Evolutionary conservation across 78 protist genomes (phyloP).

Genomic region (Dictyostelium brefeldianum): DNA sequence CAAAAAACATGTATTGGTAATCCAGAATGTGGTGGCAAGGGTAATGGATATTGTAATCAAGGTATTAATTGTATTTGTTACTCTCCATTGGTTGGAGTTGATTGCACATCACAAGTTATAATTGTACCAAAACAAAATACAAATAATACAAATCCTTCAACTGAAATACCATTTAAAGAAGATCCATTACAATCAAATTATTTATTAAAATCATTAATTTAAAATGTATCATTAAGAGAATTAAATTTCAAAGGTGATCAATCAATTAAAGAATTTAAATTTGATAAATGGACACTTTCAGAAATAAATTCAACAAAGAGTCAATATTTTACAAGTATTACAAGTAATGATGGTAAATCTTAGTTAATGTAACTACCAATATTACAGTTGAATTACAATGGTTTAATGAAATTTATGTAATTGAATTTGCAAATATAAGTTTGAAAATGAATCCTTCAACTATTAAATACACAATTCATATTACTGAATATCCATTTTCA

Average conservation of each 20-base stretch:
- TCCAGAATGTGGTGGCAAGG: background rate
- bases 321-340: slow-evolving; percentile 5
- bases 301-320: background rate
- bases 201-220: background rate
- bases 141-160: background rate
- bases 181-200: background rate
- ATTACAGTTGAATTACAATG: no score
- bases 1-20: background rate
- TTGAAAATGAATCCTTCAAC: no score
- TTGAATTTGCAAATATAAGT: no score
- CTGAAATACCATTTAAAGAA: background rate
- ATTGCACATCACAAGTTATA: background rate
- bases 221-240: background rate
- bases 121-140: background rate
- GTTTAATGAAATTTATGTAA: no score
- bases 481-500: no score
- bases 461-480: no score
- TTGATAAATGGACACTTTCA: background rate
- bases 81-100: background rate
- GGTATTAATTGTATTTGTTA: background rate
- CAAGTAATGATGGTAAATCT: no score
- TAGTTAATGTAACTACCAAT: no score
- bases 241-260: background rate
- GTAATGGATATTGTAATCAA: background rate
- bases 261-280: background rate